phyloP scores from a whole-genome alignment of 129 eudicot genomes.

The Artemisia tridentata region DNA sequence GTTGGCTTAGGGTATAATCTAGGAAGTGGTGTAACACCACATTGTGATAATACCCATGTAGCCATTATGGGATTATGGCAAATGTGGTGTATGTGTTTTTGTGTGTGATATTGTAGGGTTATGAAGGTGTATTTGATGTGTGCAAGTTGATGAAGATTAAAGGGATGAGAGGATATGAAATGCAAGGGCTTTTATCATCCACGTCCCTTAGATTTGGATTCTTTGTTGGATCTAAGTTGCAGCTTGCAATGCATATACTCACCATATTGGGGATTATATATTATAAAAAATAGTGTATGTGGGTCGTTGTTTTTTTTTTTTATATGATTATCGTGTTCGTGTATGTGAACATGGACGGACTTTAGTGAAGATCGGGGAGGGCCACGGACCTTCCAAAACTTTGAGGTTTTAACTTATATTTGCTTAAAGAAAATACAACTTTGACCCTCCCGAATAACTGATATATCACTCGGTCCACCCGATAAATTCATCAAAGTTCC shows the following conservation, averaged over 20 bases:
- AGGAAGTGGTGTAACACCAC: conserved; percentile 54
- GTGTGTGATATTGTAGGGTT: conserved; percentile 14
- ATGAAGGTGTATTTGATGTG: conserved; percentile 15
- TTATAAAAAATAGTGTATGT: neutral
- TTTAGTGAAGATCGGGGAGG: too few species aligned
- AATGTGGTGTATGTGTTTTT: conserved; percentile 24
- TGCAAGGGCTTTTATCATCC: conserved; percentile 40
- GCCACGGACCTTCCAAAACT: too few species aligned
- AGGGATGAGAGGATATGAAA: conserved; percentile 38
- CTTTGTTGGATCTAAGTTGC: conserved; percentile 21
- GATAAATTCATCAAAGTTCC: too few species aligned
- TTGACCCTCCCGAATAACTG: too few species aligned
- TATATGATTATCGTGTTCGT: neutral
- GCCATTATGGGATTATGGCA: conserved; percentile 42
- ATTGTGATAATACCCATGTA: conserved; percentile 70
- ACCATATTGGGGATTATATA: neutral
- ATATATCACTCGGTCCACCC: too few species aligned
- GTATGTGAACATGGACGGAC: neutral
- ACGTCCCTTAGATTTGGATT: conserved; percentile 26
- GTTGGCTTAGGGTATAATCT: conserved; percentile 44
- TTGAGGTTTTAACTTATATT: too few species aligned
- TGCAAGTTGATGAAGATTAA: conserved; percentile 7
- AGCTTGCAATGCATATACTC: neutral
- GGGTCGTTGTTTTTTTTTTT: neutral
- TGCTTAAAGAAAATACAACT: too few species aligned